A percentile compares a stretch with the other conserved stretches of the same genome.
phyloP scores from a whole-genome alignment of 2,329 filamentous ascomycete genomes.

The Penicillium palitans region DNA sequence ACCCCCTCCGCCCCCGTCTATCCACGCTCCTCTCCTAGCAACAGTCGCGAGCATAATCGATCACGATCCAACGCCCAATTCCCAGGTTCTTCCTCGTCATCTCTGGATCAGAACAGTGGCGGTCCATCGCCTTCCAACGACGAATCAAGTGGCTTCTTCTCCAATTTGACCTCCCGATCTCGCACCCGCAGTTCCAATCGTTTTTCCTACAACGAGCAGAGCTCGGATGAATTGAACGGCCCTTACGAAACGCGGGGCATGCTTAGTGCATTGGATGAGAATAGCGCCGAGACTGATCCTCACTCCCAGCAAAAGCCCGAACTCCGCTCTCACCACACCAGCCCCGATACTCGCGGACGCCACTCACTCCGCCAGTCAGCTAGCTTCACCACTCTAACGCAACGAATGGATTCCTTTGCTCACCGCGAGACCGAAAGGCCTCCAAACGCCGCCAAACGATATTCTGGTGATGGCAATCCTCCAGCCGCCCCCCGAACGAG shows the following conservation, averaged over 20 bases:
- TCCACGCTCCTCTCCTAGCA: conserved; percentile 43
- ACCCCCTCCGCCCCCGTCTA: conserved; percentile 50
- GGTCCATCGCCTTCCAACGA: conserved; percentile 42
- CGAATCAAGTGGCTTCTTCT: conserved; percentile 32
- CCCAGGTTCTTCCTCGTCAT: conserved; percentile 49
- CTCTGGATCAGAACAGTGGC: conserved; percentile 46
- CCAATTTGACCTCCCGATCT: conserved; percentile 33
- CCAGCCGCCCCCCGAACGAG: conserved; percentile 59
- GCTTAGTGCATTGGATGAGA: conserved; percentile 46
- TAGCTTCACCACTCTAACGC: conserved; percentile 59
- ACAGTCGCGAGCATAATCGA: conserved; percentile 44
- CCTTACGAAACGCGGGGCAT: conserved; percentile 48
- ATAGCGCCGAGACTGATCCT: conserved; percentile 35
- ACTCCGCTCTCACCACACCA: conserved; percentile 51
- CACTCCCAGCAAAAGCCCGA: conserved; percentile 42
- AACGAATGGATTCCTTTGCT: conserved; percentile 53
- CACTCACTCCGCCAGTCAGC: conserved; percentile 65
- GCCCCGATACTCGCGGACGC: conserved; percentile 55
- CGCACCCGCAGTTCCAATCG: conserved; percentile 38
- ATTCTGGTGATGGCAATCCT: conserved; percentile 74
- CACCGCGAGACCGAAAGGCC: conserved; percentile 51
- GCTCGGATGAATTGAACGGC: conserved; percentile 48
- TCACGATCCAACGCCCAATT: conserved; percentile 48
- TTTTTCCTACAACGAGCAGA: conserved; percentile 39
- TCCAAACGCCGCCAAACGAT: conserved; percentile 65